Base-by-base conservation (phyloP, 2,329 filamentous ascomycete species). In the Tolypocladium inflatum region DNA sequence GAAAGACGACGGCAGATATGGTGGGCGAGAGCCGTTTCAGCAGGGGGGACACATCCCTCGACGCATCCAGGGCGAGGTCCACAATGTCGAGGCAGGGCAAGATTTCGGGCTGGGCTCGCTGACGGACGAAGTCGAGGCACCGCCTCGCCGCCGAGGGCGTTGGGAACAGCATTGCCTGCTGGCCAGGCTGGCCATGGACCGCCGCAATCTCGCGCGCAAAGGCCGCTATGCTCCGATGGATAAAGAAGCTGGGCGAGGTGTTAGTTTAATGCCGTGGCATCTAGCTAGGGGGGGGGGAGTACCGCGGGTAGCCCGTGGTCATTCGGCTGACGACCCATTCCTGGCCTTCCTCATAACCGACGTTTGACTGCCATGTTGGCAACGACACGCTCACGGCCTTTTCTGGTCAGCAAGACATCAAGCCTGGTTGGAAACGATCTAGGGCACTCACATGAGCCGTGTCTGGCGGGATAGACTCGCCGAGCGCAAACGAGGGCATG, bases 311-410 rank as follows among this genome's bases (percentile, higher is more conserved):
- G 41, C 94, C 94, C 51, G 89, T 95, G 63, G 84, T 81, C 91
- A 99, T 88, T 69, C 86, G 88, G 62, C 81, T 82, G 21, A 94
- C 63, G n/a, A 99, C 90, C 87, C 90, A 94, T 58, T 86, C 78
- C 70, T 95, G 82, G 55, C 91, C 93, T 73, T 99, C 91, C 72
- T 99, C 94, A 69, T 99, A 99, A 45, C 85, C 93, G 43, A 99
- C 80, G 67, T 96, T 97, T 63, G 91, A 80, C 63, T 80, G 81
- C 94, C 94, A 99, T 74, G 91, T 95, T 43, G 94, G 94, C 33
- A 99, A 78, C 19, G 94, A 97, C 48, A 97, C 93, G 72, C 93
- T 97, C 63, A 97, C 90, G 63, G 93, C 94, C 92, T 97, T 39
- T 55, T 33, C 26, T 30, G 23, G 33, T 62, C 37, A 55, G 23